Conservation (phyloP, 345 rosid species). For the Turritis glabra region DNA sequence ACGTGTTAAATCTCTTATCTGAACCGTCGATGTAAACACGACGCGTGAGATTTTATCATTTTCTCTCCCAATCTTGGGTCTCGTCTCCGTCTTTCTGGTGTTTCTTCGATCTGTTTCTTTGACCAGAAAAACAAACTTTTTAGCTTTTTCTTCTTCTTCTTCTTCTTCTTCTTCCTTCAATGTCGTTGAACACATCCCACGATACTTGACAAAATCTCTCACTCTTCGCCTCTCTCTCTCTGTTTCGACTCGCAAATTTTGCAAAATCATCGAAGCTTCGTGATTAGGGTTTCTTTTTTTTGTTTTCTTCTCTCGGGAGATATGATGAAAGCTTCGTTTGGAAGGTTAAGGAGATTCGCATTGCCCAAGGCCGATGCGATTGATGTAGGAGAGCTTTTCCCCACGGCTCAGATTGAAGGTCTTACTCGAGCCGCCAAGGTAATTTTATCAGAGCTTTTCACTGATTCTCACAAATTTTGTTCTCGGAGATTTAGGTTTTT, state of each 20-base stretch:
- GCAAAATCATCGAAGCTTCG: background rate
- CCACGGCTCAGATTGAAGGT: slow-evolving; percentile 65
- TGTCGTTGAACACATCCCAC: slow-evolving; percentile 29
- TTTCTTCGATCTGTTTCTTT: slow-evolving; percentile 37
- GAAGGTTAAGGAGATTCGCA: slow-evolving; percentile 70
- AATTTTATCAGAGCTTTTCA: background rate
- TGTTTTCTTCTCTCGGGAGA: background rate
- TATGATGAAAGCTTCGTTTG: slow-evolving; percentile 76
- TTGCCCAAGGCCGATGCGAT: slow-evolving; percentile 58
- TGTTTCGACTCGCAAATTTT: background rate
- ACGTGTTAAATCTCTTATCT: slow-evolving; percentile 12
- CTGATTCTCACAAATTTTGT: background rate
- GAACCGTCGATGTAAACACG: slow-evolving; percentile 6
- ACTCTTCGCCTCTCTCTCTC: background rate
- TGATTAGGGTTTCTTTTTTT: slow-evolving; percentile 32
- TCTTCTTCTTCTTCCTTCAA: slow-evolving; percentile 15
- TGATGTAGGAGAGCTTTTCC: slow-evolving; percentile 57
- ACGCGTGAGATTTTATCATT: slow-evolving; percentile 25
- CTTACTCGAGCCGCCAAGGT: slow-evolving; percentile 89
- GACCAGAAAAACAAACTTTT: slow-evolving; percentile 20
- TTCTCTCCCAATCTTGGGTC: slow-evolving; percentile 7
- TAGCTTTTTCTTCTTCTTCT: background rate
- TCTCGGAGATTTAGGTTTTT: background rate
- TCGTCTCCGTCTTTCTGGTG: slow-evolving; percentile 29
- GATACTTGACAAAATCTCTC: slow-evolving; percentile 30